A percentile compares a stretch with the other conserved stretches of the same genome.
Conservation (phyloP, 108 stramenopile genomes). For the Mediolabrus comicus region DNA sequence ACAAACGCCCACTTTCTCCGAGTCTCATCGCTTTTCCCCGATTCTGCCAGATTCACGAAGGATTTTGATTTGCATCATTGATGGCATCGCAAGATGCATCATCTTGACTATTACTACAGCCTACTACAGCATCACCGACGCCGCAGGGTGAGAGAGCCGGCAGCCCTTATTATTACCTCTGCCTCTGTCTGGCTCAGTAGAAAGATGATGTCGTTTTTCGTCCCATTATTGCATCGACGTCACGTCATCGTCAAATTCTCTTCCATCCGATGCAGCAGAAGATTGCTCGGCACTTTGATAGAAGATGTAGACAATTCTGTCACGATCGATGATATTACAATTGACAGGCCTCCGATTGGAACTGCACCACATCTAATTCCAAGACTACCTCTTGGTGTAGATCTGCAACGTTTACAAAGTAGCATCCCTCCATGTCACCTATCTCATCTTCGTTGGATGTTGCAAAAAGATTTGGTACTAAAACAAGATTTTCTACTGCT, state of each 20-base stretch:
- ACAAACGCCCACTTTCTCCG: no score
- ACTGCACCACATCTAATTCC: slow-evolving; percentile 21
- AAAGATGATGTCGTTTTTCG: no score
- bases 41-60: no score
- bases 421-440: slow-evolving; percentile 42
- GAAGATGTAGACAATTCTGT: slow-evolving; percentile 31
- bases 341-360: slow-evolving; percentile 15
- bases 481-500: slow-evolving; percentile 77
- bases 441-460: slow-evolving; percentile 83
- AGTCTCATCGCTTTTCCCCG: no score
- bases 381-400: background rate
- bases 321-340: slow-evolving; percentile 38
- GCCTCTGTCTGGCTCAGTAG: no score
- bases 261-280: background rate
- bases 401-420: background rate
- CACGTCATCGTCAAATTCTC: background rate
- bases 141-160: no score
- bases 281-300: background rate
- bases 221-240: no score
- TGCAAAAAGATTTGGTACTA: slow-evolving; percentile 76
- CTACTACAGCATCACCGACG: no score
- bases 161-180: no score
- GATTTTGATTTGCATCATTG: no score
- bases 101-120: no score
- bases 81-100: no score